phyloP scores from a whole-genome alignment of 495 filamentous ascomycete species.

The Penicillium pulvis region DNA sequence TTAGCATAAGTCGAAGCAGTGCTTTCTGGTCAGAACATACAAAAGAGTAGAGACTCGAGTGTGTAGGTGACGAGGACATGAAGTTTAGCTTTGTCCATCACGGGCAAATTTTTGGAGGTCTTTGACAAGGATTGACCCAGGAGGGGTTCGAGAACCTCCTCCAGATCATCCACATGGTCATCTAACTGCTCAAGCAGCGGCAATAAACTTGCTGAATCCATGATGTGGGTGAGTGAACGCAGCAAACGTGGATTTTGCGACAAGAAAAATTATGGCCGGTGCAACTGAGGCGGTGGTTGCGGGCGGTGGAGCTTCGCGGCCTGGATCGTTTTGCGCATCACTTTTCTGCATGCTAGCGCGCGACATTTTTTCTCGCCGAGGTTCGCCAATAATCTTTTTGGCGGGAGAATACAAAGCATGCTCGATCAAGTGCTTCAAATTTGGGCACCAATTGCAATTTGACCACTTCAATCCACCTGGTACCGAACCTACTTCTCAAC shows the following conservation, averaged over 20 bases:
- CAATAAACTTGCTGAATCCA: slow-evolving; percentile 48
- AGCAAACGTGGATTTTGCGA: slow-evolving; percentile 6
- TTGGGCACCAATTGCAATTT: background rate
- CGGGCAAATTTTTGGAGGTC: slow-evolving; percentile 73
- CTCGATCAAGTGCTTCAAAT: background rate
- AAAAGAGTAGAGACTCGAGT: slow-evolving; percentile 90
- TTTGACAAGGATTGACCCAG: slow-evolving; percentile 64
- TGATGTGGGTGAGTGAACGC: slow-evolving; percentile 12
- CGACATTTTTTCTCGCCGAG: background rate
- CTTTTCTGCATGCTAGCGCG: background rate
- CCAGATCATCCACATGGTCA: slow-evolving; percentile 73
- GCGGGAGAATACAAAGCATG: background rate
- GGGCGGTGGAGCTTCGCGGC: slow-evolving; percentile 24
- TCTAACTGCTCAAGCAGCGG: slow-evolving; percentile 70
- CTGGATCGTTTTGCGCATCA: slow-evolving; percentile 21
- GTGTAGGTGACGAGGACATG: slow-evolving; percentile 82
- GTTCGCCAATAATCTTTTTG: background rate
- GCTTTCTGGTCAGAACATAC: slow-evolving; percentile 46
- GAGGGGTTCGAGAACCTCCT: slow-evolving; percentile 69
- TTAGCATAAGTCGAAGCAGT: slow-evolving; percentile 17
- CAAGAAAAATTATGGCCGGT: slow-evolving; percentile 29
- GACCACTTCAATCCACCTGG: background rate
- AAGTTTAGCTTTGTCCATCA: slow-evolving; percentile 92
- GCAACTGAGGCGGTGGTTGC: slow-evolving; percentile 21
- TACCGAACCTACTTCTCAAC: background rate